phyloP scores from a whole-genome alignment of 768 basidiomycete species.

The Lactifluus echinatus region DNA sequence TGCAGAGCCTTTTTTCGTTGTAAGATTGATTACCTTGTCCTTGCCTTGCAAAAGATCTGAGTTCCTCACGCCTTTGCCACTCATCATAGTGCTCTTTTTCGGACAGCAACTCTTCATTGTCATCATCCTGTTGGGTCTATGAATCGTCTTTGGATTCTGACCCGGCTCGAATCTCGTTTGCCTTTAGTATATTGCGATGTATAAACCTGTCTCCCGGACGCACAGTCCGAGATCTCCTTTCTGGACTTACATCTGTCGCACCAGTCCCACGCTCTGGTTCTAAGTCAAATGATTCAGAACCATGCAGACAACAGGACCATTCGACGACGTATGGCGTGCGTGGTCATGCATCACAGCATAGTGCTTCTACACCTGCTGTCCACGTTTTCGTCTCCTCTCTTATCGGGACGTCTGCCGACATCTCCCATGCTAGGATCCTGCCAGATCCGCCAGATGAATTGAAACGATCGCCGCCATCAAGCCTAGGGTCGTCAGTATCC shows the following conservation, averaged over 20 bases:
- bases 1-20: constrained; percentile 14
- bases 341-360: background rate
- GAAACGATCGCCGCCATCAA: background rate
- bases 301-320: background rate
- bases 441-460: background rate
- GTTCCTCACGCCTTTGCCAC: background rate
- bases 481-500: background rate
- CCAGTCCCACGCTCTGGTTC: background rate
- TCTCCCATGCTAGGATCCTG: background rate
- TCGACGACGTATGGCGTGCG: background rate
- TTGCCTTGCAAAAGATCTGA: background rate
- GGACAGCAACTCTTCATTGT: background rate
- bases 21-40: constrained; percentile 6
- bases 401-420: background rate
- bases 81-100: background rate
- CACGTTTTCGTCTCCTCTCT: background rate
- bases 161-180: constrained; percentile 18
- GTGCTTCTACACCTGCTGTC: background rate
- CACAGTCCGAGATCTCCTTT: constrained; percentile 7
- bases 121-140: constrained; percentile 12
- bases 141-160: constrained; percentile 15
- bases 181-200: constrained; percentile 11
- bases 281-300: background rate
- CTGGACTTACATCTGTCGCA: background rate
- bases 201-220: constrained; percentile 6